These are phyloP conservation scores for Tricholomella constricta DNA, from an alignment of 768 basidiomycete species.

Conservation along the genomic window DNA sequence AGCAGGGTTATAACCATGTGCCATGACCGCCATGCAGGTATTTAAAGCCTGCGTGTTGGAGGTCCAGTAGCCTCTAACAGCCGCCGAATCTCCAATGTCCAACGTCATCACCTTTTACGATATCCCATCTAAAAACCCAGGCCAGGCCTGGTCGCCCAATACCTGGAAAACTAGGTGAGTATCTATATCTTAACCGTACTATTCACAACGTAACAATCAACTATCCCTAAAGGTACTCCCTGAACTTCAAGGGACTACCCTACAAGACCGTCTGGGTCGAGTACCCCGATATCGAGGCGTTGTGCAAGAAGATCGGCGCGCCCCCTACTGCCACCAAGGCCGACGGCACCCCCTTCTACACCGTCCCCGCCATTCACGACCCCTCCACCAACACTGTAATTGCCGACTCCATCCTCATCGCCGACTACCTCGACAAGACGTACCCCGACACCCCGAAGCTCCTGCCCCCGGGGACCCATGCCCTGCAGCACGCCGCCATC, in stretches of 20 bases:
- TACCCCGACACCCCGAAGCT: constrained; percentile 39
- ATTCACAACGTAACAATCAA: background rate
- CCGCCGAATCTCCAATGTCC: constrained; percentile 1
- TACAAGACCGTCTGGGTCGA: constrained; percentile 43
- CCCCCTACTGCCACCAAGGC: constrained; percentile 24
- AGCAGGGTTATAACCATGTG: too few species aligned
- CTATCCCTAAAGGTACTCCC: constrained; percentile 16
- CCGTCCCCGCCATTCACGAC: constrained; percentile 43
- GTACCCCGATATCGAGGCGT: constrained; percentile 39
- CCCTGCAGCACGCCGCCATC: constrained; percentile 17
- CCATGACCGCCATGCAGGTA: background rate
- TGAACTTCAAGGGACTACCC: constrained; percentile 34
- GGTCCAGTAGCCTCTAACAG: background rate
- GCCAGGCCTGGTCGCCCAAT: constrained; percentile 44
- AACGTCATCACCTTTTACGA: constrained; percentile 45
- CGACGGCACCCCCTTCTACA: constrained; percentile 35
- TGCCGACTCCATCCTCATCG: constrained; percentile 40
- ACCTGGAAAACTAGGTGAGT: constrained; percentile 46
- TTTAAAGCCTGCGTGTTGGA: constrained; percentile 1
- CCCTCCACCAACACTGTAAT: constrained; percentile 32
- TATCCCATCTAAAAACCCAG: constrained; percentile 34
- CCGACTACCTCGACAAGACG: constrained; percentile 41
- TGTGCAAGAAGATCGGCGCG: constrained; percentile 36
- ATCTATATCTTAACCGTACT: background rate
- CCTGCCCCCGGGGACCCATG: constrained; percentile 28